phyloP scores from a whole-genome alignment of 2,329 filamentous ascomycete species.

The Sporothrix pallida region DNA sequence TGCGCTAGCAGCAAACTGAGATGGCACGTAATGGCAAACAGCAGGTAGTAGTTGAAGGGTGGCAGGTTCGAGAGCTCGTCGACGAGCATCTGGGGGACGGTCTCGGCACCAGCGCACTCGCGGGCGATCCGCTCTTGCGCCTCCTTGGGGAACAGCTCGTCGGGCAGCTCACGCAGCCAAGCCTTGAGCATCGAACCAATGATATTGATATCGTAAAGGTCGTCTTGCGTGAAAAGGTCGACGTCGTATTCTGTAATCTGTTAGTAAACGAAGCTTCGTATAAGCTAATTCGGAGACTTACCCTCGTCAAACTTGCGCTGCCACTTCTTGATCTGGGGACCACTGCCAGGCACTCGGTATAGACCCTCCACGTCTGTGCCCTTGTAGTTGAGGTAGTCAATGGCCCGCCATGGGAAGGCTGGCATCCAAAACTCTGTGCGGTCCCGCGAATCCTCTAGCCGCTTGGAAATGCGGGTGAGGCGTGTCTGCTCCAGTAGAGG shows the following conservation, averaged over 20 bases:
- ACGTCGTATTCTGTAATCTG: slow-evolving; percentile 74
- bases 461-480: slow-evolving; percentile 88
- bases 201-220: slow-evolving; percentile 95
- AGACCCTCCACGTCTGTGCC: slow-evolving; percentile 92
- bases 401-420: slow-evolving; percentile 90
- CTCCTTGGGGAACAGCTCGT: slow-evolving; percentile 87
- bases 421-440: slow-evolving; percentile 99
- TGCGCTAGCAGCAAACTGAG: slow-evolving; percentile 89
- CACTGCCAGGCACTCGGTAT: slow-evolving; percentile 90
- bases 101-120: slow-evolving; percentile 78
- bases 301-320: slow-evolving; percentile 88
- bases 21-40: slow-evolving; percentile 97
- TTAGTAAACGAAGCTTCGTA: slow-evolving; percentile 20
- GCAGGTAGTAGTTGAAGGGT: slow-evolving; percentile 95
- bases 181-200: slow-evolving; percentile 96
- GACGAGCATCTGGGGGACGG: slow-evolving; percentile 82
- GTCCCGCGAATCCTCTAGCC: slow-evolving; percentile 83
- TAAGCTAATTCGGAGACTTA: slow-evolving; percentile 48
- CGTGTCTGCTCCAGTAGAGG: slow-evolving; percentile 88
- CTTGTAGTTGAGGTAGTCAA: slow-evolving; percentile 95
- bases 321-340: slow-evolving; percentile 90
- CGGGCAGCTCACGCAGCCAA: slow-evolving; percentile 92
- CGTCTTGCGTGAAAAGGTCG: slow-evolving; percentile 83
- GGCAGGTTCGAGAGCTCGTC: slow-evolving; percentile 90
- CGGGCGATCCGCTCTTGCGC: slow-evolving; percentile 80